These are phyloP conservation scores for Talaromyces islandicus DNA, from an alignment of 2,329 filamentous ascomycete species.

Conservation along the genomic window DNA sequence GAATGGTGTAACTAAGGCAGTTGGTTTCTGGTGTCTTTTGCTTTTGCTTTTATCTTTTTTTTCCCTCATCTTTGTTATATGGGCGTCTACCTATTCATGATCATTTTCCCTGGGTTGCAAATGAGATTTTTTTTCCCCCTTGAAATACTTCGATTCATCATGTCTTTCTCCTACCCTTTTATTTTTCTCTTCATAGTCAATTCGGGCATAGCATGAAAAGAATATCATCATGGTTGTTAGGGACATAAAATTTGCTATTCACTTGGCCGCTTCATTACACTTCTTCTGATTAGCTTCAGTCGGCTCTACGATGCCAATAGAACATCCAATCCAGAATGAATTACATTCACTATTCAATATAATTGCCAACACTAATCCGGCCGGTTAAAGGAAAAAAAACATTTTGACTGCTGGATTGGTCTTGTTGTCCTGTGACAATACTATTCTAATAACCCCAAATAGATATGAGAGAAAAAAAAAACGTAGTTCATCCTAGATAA, in stretches of 20 bases:
- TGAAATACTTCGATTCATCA: constrained; percentile 1
- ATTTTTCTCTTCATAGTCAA: constrained; percentile 5
- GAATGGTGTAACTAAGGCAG: constrained; percentile 5
- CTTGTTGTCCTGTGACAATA: not conserved
- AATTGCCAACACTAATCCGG: not conserved
- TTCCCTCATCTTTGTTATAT: not conserved
- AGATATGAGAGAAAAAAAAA: not conserved
- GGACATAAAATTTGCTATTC: not conserved
- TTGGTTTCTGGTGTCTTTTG: not conserved
- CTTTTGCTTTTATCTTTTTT: not conserved
- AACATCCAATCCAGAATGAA: not conserved
- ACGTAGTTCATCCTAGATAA: not conserved
- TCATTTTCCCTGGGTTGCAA: not conserved
- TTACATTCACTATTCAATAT: not conserved
- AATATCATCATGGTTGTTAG: not conserved
- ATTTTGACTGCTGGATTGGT: not conserved
- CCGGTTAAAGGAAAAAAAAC: no score
- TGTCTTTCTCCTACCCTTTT: constrained; percentile 10
- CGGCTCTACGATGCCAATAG: not conserved
- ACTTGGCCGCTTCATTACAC: not conserved
- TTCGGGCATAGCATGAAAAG: not conserved
- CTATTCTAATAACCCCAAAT: not conserved
- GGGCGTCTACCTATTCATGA: not conserved
- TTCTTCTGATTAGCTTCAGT: not conserved
- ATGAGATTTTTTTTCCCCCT: not conserved